Evolutionary conservation across 345 rosid species (phyloP), one percentile per base, ranked within the genome.

Genomic region (Lumnitzera littorea): DNA sequence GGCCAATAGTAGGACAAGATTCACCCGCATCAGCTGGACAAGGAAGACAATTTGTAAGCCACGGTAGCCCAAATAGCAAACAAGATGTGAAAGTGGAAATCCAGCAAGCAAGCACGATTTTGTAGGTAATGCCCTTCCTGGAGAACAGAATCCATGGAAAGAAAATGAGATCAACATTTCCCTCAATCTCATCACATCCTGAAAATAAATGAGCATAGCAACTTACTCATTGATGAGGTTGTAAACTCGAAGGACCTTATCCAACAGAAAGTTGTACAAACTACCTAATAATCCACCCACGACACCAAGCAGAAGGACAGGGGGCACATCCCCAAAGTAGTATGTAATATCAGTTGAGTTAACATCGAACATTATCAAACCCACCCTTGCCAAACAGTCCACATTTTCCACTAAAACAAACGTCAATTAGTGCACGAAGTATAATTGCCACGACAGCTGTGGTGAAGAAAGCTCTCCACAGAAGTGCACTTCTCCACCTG

Each of bases 371-470:
- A 87, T 84, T 63, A 92, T 92, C 56, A 92, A 92, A 70, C 49
- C 98, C 98, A 17, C 98, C 96, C 64, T 74, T 87, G 48, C 98
- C 98, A 78, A 92, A 92, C 65, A 89, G 75, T 20, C 96, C 96
- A 50, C 96, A 92, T 64, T 82, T 80, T 24, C 91, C 96, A 60
- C 87, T 84, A 60, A 79, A 71, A 67, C 98, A 92, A 58, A 87
- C 73, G 58, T 92, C 98, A 60, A 92, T 92, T 23, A 92, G 73
- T 62, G 94, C 94, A 60, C 96, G 82, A 46, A 92, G 90, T 17
- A 92, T 74, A 54, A 92, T 74, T 50, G 96, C 98, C 69, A 92
- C 96, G 56, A 86, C 70, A 56, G 96, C 95, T 12, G 99, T 83
- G 13, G 96, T 77, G 70, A 89, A 92, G 82, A 92, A 92, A 61